Base-by-base conservation (phyloP, 2,329 filamentous ascomycete genomes). In the Paradendryphiella salina region DNA sequence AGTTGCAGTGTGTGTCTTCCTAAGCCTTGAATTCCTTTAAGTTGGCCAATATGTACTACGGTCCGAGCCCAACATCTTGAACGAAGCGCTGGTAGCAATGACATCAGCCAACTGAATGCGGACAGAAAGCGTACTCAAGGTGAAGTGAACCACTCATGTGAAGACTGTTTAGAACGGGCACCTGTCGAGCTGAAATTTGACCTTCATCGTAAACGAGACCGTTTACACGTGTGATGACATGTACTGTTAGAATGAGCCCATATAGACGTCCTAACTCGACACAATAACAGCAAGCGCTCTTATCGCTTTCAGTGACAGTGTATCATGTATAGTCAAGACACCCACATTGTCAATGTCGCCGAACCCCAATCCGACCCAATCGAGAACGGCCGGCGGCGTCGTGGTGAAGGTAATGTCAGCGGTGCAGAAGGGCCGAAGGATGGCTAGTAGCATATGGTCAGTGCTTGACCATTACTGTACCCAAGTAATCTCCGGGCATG, bases 391-490 rank as follows among this genome's bases (percentile, higher is more conserved):
- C 37, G 31, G 26, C 21, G 9, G 26, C 21, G 37, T 35, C 34
- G 46, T 35, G 32, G 17, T 23, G 21, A 44, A 23, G n/a, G 11
- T 31, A 37, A 18, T 37, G n/a, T 49, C 46, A 49, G 38, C 26
- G 32, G 18, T 35, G 11, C n/a, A 14, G 21, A 32, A 14, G 45
- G 32, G 34, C 15, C 18, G 17, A 29, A 37, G 26, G 40, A 42
- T 49, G 39, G 32, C 38, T 26, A 29, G 20, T 26, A 14, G 23
- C 37, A 31, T 26, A 11, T 28, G 39, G 40, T 28, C 40, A 38
- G 35, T 37, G 44, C 49, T 41, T 17, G 54, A 33, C 34, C 50
- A 20, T 34, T 42, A 52, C 46, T 46, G 46, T 46, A 26, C 17
- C 31, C 33, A 32, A 31, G 35, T 40, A 41, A 21, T 45, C 26